phyloP scores from a whole-genome alignment of 306 rosid genomes.

The Dalbergia oliveri region DNA sequence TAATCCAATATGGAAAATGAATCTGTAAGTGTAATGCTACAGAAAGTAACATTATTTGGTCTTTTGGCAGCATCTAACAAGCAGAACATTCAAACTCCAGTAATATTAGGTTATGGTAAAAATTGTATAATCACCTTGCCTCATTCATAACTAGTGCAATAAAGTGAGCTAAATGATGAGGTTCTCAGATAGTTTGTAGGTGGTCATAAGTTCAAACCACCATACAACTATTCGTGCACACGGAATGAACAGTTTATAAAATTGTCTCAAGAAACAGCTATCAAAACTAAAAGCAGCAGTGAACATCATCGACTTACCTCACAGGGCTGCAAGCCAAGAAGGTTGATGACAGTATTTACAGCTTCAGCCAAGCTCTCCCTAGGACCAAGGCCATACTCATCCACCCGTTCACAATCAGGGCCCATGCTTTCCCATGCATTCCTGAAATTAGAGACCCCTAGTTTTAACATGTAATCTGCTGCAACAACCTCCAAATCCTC shows the following conservation, averaged over 20 bases:
- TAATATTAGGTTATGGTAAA: slow-evolving; percentile 24
- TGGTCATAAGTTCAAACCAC: slow-evolving; percentile 12
- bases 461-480: slow-evolving; percentile 88
- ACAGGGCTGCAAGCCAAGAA: slow-evolving; percentile 98
- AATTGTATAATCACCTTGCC: slow-evolving; percentile 31
- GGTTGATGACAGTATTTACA: slow-evolving; percentile 78
- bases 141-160: slow-evolving; percentile 19
- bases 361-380: slow-evolving; percentile 93
- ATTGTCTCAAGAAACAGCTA: slow-evolving; percentile 22
- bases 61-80: slow-evolving; percentile 31
- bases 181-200: slow-evolving; percentile 4
- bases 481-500: slow-evolving; percentile 96
- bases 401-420: slow-evolving; percentile 83
- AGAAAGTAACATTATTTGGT: not conserved
- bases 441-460: slow-evolving; percentile 86
- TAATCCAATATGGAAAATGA: too few species aligned
- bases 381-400: slow-evolving; percentile 94
- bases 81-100: slow-evolving; percentile 26
- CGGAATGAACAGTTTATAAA: not conserved
- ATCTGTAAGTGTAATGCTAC: too few species aligned
- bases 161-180: slow-evolving; percentile 1
- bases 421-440: slow-evolving; percentile 96
- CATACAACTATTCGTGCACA: not conserved
- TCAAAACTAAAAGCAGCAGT: slow-evolving; percentile 15
- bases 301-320: slow-evolving; percentile 66